A percentile compares a stretch with the other conserved stretches of the same genome.
Conservation (phyloP, 2,329 filamentous ascomycete genomes). For the Colletotrichum lindemuthianum region DNA sequence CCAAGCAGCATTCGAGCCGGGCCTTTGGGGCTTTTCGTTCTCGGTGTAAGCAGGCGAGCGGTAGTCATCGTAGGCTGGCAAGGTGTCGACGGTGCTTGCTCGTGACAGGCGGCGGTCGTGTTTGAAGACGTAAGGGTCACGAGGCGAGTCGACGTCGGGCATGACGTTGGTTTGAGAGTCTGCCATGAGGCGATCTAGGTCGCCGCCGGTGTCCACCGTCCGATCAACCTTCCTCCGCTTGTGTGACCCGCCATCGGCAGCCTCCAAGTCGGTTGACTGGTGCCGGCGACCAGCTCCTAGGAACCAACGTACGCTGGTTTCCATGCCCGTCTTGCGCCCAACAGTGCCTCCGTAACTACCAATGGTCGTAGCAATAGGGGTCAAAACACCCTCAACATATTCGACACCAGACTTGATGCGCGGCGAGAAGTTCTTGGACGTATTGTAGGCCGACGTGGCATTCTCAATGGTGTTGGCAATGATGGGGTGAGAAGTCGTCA, state of each 20-base stretch:
- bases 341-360: slow-evolving; percentile 66
- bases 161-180: slow-evolving; percentile 31
- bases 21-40: slow-evolving; percentile 48
- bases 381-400: slow-evolving; percentile 88
- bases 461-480: slow-evolving; percentile 86
- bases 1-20: slow-evolving; percentile 62
- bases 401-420: slow-evolving; percentile 90
- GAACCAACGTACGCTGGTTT: slow-evolving; percentile 87
- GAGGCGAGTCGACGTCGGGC: slow-evolving; percentile 35
- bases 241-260: slow-evolving; percentile 56
- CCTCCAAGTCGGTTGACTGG: slow-evolving; percentile 58
- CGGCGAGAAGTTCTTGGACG: slow-evolving; percentile 90
- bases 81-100: slow-evolving; percentile 75
- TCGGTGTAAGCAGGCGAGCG: slow-evolving; percentile 81
- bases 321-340: slow-evolving; percentile 85
- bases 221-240: slow-evolving; percentile 70
- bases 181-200: slow-evolving; percentile 37
- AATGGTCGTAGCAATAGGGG: slow-evolving; percentile 86
- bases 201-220: slow-evolving; percentile 59
- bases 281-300: slow-evolving; percentile 69
- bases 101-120: slow-evolving; percentile 68
- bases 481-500: slow-evolving; percentile 89
- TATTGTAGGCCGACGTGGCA: slow-evolving; percentile 85
- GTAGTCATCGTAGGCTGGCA: slow-evolving; percentile 86
- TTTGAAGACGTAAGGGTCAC: slow-evolving; percentile 40